Evolutionary conservation across 139 green algal species (phyloP).

Genomic region (Closterium sp.): DNA sequence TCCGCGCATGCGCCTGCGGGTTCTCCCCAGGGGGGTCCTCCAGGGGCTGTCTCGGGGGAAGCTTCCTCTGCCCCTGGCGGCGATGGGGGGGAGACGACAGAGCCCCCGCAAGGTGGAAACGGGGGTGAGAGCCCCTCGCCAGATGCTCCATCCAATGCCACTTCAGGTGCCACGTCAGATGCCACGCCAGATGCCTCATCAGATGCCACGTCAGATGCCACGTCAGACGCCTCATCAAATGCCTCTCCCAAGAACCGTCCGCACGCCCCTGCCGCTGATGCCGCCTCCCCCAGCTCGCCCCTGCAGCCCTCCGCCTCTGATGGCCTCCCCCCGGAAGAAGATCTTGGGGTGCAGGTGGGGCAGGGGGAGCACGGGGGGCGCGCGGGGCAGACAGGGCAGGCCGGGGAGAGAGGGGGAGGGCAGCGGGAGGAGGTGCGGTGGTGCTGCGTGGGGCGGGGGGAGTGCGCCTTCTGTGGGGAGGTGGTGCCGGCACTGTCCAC

Average conservation of each 20-base stretch:
- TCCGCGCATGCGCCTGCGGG: too few species aligned
- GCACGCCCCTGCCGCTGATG: neutral
- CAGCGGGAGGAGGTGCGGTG: constrained; percentile 23
- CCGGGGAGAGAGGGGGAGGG: neutral
- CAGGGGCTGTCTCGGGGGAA: too few species aligned
- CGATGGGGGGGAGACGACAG: too few species aligned
- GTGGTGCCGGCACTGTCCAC: constrained; percentile 13
- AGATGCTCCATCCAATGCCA: too few species aligned
- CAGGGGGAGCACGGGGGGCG: neutral
- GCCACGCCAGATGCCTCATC: too few species aligned
- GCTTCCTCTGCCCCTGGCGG: too few species aligned
- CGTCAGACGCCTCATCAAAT: too few species aligned
- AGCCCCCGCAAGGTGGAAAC: too few species aligned
- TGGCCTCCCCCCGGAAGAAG: neutral
- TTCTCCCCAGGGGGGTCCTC: too few species aligned
- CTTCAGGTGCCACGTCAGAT: too few species aligned
- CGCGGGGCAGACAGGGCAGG: neutral
- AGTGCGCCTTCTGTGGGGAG: constrained; percentile 17
- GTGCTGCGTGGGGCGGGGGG: constrained; percentile 9
- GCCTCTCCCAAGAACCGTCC: neutral
- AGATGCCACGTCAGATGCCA: too few species aligned
- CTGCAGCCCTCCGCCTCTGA: neutral
- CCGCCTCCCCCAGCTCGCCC: neutral
- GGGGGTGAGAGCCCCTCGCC: too few species aligned
- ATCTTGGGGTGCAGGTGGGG: neutral